Evolutionary conservation across 768 basidiomycete genomes (phyloP).

Genomic region (Mycena floridula): DNA sequence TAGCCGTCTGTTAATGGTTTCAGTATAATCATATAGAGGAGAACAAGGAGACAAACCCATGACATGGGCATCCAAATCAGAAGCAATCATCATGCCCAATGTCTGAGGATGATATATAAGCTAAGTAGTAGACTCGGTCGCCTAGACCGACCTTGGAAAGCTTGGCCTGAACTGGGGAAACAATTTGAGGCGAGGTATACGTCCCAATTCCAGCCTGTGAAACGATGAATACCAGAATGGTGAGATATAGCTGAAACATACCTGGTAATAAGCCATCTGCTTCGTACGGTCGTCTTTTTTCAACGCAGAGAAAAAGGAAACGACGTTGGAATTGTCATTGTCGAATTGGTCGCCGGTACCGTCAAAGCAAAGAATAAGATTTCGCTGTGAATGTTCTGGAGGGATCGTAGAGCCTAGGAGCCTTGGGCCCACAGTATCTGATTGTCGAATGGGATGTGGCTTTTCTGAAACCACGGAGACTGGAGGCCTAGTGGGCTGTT

Average conservation of each 20-base stretch:
- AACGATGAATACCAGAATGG: background rate
- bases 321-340: slow-evolving; percentile 31
- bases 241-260: background rate
- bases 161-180: slow-evolving; percentile 37
- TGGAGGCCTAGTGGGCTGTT: too few relatives aligned
- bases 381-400: slow-evolving; percentile 15
- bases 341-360: slow-evolving; percentile 42
- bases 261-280: slow-evolving; percentile 41
- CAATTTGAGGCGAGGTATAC: slow-evolving; percentile 45
- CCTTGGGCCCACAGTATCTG: too few relatives aligned
- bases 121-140: background rate
- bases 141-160: slow-evolving; percentile 21
- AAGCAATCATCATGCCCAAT: slow-evolving; percentile 33
- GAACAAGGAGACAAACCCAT: slow-evolving; percentile 35
- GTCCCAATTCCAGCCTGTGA: slow-evolving; percentile 56
- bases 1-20: slow-evolving; percentile 37
- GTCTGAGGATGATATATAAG: slow-evolving; percentile 3
- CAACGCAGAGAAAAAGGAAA: slow-evolving; percentile 28
- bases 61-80: slow-evolving; percentile 46
- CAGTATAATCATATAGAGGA: background rate
- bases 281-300: slow-evolving; percentile 28
- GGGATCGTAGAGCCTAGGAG: background rate
- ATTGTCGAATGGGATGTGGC: too few relatives aligned
- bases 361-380: slow-evolving; percentile 50
- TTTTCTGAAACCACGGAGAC: too few relatives aligned